Percentiles rank a stretch among this genome's conserved stretches.
Evolutionary conservation across 441 rosid genomes (phyloP).

Genomic region (Theobroma grandiflorum): DNA sequence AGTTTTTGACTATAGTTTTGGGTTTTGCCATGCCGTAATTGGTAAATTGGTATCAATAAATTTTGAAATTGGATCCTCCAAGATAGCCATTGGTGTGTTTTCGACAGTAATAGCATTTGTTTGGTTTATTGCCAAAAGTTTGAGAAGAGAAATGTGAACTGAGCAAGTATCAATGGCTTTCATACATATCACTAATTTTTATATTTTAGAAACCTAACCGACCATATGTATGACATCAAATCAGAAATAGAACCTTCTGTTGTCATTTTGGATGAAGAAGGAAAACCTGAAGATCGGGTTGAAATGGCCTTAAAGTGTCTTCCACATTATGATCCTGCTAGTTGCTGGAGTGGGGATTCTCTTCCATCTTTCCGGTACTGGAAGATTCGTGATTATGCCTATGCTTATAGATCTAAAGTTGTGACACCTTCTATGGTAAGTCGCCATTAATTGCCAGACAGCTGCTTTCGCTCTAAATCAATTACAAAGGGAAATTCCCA

Average conservation of each 20-base stretch:
- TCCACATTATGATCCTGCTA: slow-evolving; percentile 66
- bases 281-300: slow-evolving; percentile 68
- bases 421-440: slow-evolving; percentile 75
- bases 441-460: slow-evolving; percentile 20
- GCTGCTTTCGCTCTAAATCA: background rate
- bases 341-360: slow-evolving; percentile 43
- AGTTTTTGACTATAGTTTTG: background rate
- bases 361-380: slow-evolving; percentile 68
- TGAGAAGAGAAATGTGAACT: background rate
- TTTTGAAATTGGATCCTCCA: slow-evolving; percentile 12
- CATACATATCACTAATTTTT: slow-evolving; percentile 2
- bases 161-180: background rate
- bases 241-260: slow-evolving; percentile 70
- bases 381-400: slow-evolving; percentile 90
- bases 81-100: background rate
- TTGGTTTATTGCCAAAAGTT: background rate
- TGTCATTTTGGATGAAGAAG: slow-evolving; percentile 60
- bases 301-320: slow-evolving; percentile 76
- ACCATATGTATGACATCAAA: slow-evolving; percentile 26
- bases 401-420: slow-evolving; percentile 78
- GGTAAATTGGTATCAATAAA: background rate
- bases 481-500: slow-evolving; percentile 12
- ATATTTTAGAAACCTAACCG: slow-evolving; percentile 13
- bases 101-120: background rate
- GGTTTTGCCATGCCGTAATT: background rate